Conservation (phyloP, 108 stramenopile species). For the Cyclotella distinguenda region DNA sequence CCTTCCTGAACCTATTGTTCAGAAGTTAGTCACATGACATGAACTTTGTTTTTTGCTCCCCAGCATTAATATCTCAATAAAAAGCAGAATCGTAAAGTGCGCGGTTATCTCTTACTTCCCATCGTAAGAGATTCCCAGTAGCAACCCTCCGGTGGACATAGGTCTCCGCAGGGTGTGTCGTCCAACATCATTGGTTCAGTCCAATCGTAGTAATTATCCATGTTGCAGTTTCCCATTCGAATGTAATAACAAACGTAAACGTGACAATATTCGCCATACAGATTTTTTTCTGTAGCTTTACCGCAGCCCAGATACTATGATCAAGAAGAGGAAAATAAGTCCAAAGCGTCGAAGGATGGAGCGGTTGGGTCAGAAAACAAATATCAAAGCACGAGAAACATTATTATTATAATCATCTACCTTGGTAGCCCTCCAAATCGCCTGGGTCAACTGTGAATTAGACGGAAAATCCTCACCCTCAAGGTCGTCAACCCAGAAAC, state of each 20-base stretch:
- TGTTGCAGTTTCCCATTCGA: conserved; percentile 15
- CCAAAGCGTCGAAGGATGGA: neutral
- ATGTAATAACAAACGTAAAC: conserved; percentile 10
- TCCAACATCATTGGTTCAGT: conserved; percentile 10
- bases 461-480: neutral
- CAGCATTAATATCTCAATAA: no score
- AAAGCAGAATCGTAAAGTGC: no score
- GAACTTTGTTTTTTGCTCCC: no score
- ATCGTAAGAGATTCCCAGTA: conserved; percentile 4
- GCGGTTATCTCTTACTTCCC: no score
- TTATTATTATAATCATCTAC: no score
- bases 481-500: conserved; percentile 3
- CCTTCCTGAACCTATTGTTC: no score
- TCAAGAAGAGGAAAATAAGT: neutral
- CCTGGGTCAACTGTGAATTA: conserved; percentile 15
- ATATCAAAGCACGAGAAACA: neutral
- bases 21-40: no score
- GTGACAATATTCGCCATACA: neutral
- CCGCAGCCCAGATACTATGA: conserved; percentile 9
- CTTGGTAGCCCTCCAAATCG: conserved; percentile 4
- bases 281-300: neutral
- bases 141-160: neutral
- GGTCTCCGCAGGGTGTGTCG: neutral
- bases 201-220: conserved; percentile 10
- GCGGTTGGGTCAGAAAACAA: no score